Base-by-base conservation (phyloP, 495 filamentous ascomycete species). In the Neurospora sp. region DNA sequence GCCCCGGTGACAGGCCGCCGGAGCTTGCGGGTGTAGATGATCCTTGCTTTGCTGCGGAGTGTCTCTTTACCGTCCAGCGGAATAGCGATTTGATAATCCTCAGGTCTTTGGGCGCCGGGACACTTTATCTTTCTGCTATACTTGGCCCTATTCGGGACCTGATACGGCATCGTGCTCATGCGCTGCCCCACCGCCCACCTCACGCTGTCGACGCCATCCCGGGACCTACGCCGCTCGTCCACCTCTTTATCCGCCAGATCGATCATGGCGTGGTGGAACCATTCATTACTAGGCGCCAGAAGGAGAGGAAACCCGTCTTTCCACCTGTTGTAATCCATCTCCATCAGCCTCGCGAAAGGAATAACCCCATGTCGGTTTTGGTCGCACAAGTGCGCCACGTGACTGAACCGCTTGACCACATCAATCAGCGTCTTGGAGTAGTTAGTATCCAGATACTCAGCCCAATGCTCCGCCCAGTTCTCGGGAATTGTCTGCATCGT, bases 171-270 rank as follows among this genome's bases (percentile, higher is more conserved):
- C 4, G 20, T 59, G 48, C 48, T 59, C 22, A 59, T 59, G 0
- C 48, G 48, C 48, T 59, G 48, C 10, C 48, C 48, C 20, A 20
- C 27, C 22, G 20, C 48, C 48, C 48, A 59, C 22, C 22, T 59
- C 10, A 59, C 48, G 48, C 48, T 59, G 3, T 27, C 20, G 45
- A 48, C 3, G 10, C 20, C 48, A 22, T 4, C 20, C 22, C 4
- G 48, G 20, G 1, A 27, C 48, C 22, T 31, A 7, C 48, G 5
- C 12, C 37, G 22, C 16, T 38, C 14, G 20, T 72, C 41, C 22
- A 75, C 16, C 40, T 74, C n/a, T 12, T 1, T 5, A 41, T 75
- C 74, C 16, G 72, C 74, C 69, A 65, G 12, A 39, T 69, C 69
- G 41, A 75, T 69, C 31, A 69, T 39, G 10, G 20, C 0, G 20